These are phyloP conservation scores for Dichomitus squalens DNA, from an alignment of 1,284 basidiomycete genomes.

Conservation along the genomic window DNA sequence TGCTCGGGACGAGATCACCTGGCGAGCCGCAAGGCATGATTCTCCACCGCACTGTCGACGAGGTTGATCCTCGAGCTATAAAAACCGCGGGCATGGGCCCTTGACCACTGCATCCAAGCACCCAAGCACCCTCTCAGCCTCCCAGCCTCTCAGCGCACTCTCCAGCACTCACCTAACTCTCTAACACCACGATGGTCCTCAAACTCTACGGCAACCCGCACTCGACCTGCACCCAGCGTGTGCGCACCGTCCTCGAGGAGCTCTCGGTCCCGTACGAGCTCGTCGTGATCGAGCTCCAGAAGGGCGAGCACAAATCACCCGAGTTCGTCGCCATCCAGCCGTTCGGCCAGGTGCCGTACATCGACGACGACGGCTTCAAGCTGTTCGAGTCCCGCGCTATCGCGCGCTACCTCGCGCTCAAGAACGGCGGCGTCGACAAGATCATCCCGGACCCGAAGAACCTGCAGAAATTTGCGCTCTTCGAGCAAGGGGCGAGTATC, in stretches of 20 bases:
- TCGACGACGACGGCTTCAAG: constrained; percentile 52
- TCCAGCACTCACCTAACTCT: not conserved
- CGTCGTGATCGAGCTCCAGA: constrained; percentile 42
- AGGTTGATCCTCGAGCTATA: not conserved
- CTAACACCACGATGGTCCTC: constrained; percentile 47
- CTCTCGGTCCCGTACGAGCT: constrained; percentile 55
- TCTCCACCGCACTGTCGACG: not conserved
- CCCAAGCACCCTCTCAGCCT: not conserved
- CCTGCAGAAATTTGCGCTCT: constrained; percentile 43
- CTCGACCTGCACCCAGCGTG: constrained; percentile 52
- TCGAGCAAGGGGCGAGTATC: constrained; percentile 59
- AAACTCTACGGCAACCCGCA: constrained; percentile 46
- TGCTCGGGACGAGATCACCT: not conserved
- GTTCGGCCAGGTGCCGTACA: constrained; percentile 67
- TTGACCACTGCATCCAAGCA: not conserved
- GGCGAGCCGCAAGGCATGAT: not conserved
- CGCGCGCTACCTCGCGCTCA: constrained; percentile 47
- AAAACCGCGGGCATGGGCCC: not conserved
- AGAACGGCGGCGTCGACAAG: constrained; percentile 43
- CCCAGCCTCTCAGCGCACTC: not conserved
- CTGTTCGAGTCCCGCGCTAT: constrained; percentile 60
- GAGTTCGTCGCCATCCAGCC: constrained; percentile 53
- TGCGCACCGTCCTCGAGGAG: constrained; percentile 50
- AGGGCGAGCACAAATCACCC: constrained; percentile 50
- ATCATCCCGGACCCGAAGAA: constrained; percentile 35